Percentiles rank a stretch among this genome's conserved stretches.
These are phyloP conservation scores for Blepharisma stoltei DNA, from an alignment of 73 alveolate genomes.

Conservation along the genomic window DNA sequence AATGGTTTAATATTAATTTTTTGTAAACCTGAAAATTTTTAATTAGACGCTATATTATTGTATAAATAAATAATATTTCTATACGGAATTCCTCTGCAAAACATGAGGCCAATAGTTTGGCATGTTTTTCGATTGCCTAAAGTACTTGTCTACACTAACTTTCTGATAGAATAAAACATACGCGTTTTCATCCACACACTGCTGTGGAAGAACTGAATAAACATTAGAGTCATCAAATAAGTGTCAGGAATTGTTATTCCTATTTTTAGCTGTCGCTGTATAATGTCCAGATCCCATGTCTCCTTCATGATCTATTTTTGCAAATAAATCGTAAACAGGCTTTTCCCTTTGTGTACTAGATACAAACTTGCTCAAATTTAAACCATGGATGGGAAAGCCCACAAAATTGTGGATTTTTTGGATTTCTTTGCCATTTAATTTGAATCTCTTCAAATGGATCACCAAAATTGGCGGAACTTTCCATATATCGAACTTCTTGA, in stretches of 20 bases:
- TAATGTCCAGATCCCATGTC: slow-evolving; percentile 71
- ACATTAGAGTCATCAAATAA: slow-evolving; percentile 43
- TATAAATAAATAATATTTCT: too few relatives aligned
- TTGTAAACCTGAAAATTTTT: too few relatives aligned
- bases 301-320: slow-evolving; percentile 76
- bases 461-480: slow-evolving; percentile 82
- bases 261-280: slow-evolving; percentile 63
- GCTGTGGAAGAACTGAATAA: slow-evolving; percentile 12
- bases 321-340: slow-evolving; percentile 73
- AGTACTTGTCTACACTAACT: slow-evolving; percentile 44
- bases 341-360: slow-evolving; percentile 60
- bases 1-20: too few relatives aligned
- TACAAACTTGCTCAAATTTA: slow-evolving; percentile 68
- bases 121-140: slow-evolving; percentile 40
- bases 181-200: slow-evolving; percentile 39
- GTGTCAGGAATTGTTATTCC: slow-evolving; percentile 38
- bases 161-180: slow-evolving; percentile 50
- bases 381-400: slow-evolving; percentile 70
- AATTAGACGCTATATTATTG: too few relatives aligned
- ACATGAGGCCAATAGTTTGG: slow-evolving; percentile 62
- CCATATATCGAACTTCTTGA: slow-evolving; percentile 75
- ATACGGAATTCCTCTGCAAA: too few relatives aligned
- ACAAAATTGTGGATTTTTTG: slow-evolving; percentile 65
- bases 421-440: slow-evolving; percentile 37
- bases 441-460: slow-evolving; percentile 80